Percentiles rank a stretch among this genome's conserved stretches.
phyloP scores from a whole-genome alignment of 257 asterid genomes.

The Catharanthus roseus region DNA sequence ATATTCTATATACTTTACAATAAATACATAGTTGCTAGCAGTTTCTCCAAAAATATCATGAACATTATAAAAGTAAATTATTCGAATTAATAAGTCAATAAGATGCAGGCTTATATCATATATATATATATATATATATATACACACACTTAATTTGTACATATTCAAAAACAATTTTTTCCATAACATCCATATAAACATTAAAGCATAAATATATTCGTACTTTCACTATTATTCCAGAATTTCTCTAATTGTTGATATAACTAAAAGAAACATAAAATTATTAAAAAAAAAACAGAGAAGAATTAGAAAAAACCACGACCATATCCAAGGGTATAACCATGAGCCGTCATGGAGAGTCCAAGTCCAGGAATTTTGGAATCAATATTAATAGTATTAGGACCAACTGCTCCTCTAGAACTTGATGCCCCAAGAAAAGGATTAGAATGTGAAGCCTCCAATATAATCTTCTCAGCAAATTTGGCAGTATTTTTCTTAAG shows the following conservation, averaged over 20 bases:
- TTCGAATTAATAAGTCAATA: no score
- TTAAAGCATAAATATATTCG: no score
- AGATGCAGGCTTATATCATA: no score
- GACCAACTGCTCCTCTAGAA: conserved; percentile 18
- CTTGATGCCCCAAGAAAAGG: conserved; percentile 18
- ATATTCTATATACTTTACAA: no score
- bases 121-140: background rate
- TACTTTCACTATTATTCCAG: background rate
- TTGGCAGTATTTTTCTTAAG: conserved; percentile 22
- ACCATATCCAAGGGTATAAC: conserved; percentile 19
- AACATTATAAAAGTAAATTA: no score
- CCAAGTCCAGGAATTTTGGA: conserved; percentile 23
- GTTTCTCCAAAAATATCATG: no score
- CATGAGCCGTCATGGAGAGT: conserved; percentile 33
- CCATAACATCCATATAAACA: background rate
- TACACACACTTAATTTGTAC: no score
- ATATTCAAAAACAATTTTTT: background rate
- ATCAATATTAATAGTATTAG: conserved; percentile 5
- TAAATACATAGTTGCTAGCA: no score
- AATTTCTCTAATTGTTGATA: background rate
- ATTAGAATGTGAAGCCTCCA: conserved; percentile 16
- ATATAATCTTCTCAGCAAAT: conserved; percentile 25
- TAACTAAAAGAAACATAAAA: background rate
- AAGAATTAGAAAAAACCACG: conserved; percentile 14
- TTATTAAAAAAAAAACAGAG: background rate